Conservation (phyloP, 108 stramenopile species). For the Pseudonitzschia pungens region DNA sequence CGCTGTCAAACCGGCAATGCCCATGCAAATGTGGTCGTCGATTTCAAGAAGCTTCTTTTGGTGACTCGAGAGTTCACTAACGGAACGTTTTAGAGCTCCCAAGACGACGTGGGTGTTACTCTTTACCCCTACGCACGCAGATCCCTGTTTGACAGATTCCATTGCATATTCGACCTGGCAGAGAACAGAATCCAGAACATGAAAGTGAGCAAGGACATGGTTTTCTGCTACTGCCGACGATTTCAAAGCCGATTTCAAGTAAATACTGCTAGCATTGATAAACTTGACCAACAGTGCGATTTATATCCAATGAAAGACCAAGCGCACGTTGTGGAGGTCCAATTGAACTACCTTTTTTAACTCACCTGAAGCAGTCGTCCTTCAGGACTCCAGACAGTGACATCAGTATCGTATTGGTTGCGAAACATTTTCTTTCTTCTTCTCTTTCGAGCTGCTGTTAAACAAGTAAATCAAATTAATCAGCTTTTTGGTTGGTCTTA, state of each 20-base stretch:
- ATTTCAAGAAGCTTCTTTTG: constrained; percentile 97
- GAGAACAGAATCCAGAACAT: no score
- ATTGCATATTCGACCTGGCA: constrained; percentile 96
- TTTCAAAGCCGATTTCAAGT: no score
- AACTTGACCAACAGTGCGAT: no score
- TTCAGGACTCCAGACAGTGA: constrained; percentile 99
- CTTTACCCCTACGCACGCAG: constrained; percentile 91
- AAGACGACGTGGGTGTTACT: constrained; percentile 86
- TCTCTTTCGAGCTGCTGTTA: no score
- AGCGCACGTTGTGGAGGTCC: no score
- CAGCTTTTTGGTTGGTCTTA: not conserved
- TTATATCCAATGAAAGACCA: no score
- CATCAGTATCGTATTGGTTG: constrained; percentile 99
- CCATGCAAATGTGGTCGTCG: constrained; percentile 96
- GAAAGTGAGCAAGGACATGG: no score
- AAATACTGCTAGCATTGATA: no score
- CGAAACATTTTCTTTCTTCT: constrained; percentile 83
- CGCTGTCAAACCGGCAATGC: constrained; percentile 96
- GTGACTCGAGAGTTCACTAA: constrained; percentile 93
- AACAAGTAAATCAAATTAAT: not conserved
- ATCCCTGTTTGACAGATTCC: constrained; percentile 99
- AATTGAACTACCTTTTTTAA: not conserved
- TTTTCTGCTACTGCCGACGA: no score
- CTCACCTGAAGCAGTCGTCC: constrained; percentile 97
- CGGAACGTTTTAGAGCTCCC: constrained; percentile 93